Base-by-base conservation (phyloP, 495 filamentous ascomycete genomes). In the Neurospora sp. region DNA sequence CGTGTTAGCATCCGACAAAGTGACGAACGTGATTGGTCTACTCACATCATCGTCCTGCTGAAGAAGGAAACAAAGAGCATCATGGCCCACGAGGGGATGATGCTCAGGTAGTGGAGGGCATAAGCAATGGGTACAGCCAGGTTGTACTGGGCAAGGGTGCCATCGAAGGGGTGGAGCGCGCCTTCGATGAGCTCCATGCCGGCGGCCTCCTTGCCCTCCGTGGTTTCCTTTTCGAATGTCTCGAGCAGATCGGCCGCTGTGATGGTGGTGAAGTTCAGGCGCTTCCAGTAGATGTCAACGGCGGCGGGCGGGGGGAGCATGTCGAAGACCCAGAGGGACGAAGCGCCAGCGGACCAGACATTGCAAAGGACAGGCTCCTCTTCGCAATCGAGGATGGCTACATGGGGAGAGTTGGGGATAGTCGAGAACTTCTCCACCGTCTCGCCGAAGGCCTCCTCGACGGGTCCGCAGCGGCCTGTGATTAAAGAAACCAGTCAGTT, bases 21-120 rank as follows among this genome's bases (percentile, higher is more conserved):
- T 18, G 31, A 66, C 54, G 14, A 10, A 23, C 20, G 46, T 9
- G 3, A 27, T 18, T 3, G 11, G 18, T 54, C 11, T 69, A 88
- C 94, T 90, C 85, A 97, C 96, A 97, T 97, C 80, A 97, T 85
- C 46, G 85, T 88, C 77, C 94, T 87, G 85, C 91, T 96, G 74
- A 94, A 79, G 76, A 98, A 89, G 73, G 90, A 93, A 75, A 98
- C 88, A 41, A 86, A 80, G 75, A 98, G 87, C 96, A 98, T 92
- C 76, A 91, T 86, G 10, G 82, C 82, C 88, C 88, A 89, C 81
- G 83, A 85, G 20, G 87, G 87, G 59, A 89, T 74, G 62, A 82
- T 74, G 76, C 83, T 90, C 77, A 93, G 88, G 70, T 84, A 80
- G 92, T 92, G 97, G 72, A 96, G 84, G 71, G 90, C 75, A 78